phyloP scores from a whole-genome alignment of 495 filamentous ascomycete genomes.

The Hyaloscypha bicolor region DNA sequence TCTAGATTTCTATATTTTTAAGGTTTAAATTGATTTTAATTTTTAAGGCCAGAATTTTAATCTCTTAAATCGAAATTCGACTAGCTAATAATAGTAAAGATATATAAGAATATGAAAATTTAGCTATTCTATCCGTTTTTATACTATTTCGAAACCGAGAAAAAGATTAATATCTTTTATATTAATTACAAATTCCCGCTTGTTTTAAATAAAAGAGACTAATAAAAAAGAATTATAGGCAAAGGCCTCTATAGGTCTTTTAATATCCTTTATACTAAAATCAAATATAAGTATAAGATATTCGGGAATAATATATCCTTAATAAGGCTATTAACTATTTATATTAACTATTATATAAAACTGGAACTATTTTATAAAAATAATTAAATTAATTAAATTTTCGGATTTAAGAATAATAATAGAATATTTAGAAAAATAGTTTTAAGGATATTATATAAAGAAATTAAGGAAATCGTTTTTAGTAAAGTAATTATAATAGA shows the following conservation, averaged over 20 bases:
- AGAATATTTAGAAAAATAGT: too few relatives aligned
- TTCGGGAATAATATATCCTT: conserved; percentile 6
- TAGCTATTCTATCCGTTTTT: too few relatives aligned
- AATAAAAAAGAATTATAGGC: conserved; percentile 13
- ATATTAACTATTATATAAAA: conserved; percentile 13
- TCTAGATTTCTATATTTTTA: conserved; percentile 8
- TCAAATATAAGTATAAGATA: conserved; percentile 14
- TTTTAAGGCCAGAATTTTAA: conserved; percentile 13
- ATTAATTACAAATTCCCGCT: background rate
- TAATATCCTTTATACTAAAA: conserved; percentile 9
- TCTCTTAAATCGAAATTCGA: conserved; percentile 8
- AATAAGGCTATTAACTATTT: conserved; percentile 19
- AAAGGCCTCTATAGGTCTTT: conserved; percentile 15
- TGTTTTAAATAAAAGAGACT: conserved; percentile 14
- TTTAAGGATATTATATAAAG: too few relatives aligned
- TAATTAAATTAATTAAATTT: too few relatives aligned
- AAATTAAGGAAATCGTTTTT: too few relatives aligned
- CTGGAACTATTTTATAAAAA: too few relatives aligned
- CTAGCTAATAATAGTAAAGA: conserved; percentile 7
- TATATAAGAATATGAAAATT: too few relatives aligned
- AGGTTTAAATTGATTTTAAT: conserved; percentile 8
- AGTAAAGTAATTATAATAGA: too few relatives aligned
- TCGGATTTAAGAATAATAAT: too few relatives aligned
- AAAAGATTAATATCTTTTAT: conserved; percentile 14
- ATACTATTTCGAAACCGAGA: conserved; percentile 3